Base-by-base conservation (phyloP, 352 stramenopile genomes). In the Pythium phragmitis region DNA sequence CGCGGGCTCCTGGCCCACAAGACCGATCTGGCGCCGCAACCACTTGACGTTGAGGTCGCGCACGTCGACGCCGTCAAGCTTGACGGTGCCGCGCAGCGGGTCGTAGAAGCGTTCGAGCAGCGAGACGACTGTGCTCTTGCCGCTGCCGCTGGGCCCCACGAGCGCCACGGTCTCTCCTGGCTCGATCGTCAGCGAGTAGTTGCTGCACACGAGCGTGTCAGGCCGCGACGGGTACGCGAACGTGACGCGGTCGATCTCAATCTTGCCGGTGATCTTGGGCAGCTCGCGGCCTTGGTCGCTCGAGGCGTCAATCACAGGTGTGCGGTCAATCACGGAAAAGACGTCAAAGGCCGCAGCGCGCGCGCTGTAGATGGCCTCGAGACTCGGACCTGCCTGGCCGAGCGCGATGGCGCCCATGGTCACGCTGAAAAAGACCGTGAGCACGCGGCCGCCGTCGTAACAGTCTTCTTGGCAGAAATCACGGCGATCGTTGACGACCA, bases 61-160 rank as follows among this genome's bases (percentile, higher is more conserved):
- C 28, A 94, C 77, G 68, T 82, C 59, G 33, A 57, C 55, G 16
- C 69, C 69, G 28, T 75, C 69, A 2, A 75, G 50, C 19, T 50
- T 58, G n/a, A 75, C 65, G 11, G n/a, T 39, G 5, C 69, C 69
- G 7, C 17, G 12, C 8, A 57, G 19, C 7, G 95, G 75, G 68
- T 98, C 89, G 64, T 97, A 97, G 63, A 98, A 97, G 9, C 91
- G 74, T 65, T 97, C 96, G 1, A 98, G 70, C 3, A 97, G 71
- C n/a, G 88, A 76, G 13, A 79, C 81, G 34, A 97, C 76, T n/a
- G 91, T 98, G 9, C 85, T 94, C 69, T 97, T 96, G 55, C 90
- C 84, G 63, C 73, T 72, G 36, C 85, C 65, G 28, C 62, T 75
- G 0, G 60, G 48, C 6, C 75, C 75, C 7, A 79, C 72, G 17